Base-by-base conservation (phyloP, 352 stramenopile species). In the Globisporangium spiculum region DNA sequence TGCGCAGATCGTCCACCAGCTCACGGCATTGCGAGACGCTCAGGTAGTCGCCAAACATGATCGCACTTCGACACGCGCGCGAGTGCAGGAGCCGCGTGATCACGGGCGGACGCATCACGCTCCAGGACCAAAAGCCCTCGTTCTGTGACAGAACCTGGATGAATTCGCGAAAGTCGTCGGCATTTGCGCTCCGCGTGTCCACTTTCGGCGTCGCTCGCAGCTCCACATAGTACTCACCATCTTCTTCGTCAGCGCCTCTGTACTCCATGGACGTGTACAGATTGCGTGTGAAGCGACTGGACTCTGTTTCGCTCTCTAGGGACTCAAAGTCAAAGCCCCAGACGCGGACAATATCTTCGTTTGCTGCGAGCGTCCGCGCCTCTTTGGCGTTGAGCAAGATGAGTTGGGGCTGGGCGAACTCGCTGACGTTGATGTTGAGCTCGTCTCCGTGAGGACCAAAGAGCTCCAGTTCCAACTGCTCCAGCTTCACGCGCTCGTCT, bases 31-130 rank as follows among this genome's bases (percentile, higher is more conserved):
- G 77, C 16, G 74, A 74, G 38, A 86, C 36, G 58, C 83, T 85
- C 30, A 98, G 63, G 36, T 75, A 75, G 63, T 98, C 93, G 18
- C 93, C 93, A 82, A 98, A 98, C 93, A 98, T 98, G 54, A 97
- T 96, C 3, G 91, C 91, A 65, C 93, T 97, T 10, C 93, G 83
- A 50, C 93, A 98, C 10, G 91, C 93, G 50, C 93, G 79, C 12
- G 90, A 97, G 62, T 96, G 86, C 0, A 98, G 65, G 6, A 97
- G 77, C 27, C 87, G 81, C 14, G 87, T 96, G 53, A 97, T 85
- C 46, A 89, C 83, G 36, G 86, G 87, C 9, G 90, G 86, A 3
- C 84, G 77, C 70, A 90, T 78, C 1, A 63, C 44, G 0, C 68
- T 75, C 52, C 73, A 65, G 18, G 63, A 52, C 59, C 63, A 75